phyloP scores from a whole-genome alignment of 345 rosid species.

The Hibiscus mutabilis region DNA sequence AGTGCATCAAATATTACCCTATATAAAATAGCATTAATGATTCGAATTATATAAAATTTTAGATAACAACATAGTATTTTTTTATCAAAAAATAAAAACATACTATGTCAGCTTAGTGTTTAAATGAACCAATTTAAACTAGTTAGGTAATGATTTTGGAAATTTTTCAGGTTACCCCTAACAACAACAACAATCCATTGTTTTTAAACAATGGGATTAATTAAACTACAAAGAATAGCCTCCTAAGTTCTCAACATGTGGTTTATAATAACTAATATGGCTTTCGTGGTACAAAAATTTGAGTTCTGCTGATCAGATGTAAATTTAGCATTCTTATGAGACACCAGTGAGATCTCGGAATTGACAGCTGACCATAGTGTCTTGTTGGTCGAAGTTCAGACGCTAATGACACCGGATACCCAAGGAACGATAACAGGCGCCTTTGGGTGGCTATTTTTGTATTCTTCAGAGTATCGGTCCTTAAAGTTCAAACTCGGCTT shows the following conservation, averaged over 20 bases:
- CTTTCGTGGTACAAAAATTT: conserved; percentile 7
- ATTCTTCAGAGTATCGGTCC: conserved; percentile 65
- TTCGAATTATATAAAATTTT: no score
- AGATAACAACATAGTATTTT: no score
- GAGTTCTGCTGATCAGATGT: not conserved
- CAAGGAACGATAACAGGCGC: conserved; percentile 87
- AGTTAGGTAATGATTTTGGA: not conserved
- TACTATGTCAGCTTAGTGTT: no score
- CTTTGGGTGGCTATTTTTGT: conserved; percentile 69
- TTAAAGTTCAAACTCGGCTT: conserved; percentile 56
- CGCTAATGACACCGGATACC: conserved; percentile 69
- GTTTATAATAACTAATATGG: conserved; percentile 27
- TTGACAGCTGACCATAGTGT: not conserved
- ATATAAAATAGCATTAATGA: not conserved
- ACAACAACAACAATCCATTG: not conserved
- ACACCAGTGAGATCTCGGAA: not conserved
- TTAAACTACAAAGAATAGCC: not conserved
- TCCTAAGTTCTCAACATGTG: not conserved
- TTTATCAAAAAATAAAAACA: no score
- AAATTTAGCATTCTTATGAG: not conserved
- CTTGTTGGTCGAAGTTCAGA: conserved; percentile 24
- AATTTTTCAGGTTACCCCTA: not conserved
- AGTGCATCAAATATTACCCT: no score
- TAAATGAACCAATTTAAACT: not conserved
- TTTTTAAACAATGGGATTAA: not conserved